Evolutionary conservation across 2,329 filamentous ascomycete species (phyloP).

Genomic region (Aspergillus quadricinctus): DNA sequence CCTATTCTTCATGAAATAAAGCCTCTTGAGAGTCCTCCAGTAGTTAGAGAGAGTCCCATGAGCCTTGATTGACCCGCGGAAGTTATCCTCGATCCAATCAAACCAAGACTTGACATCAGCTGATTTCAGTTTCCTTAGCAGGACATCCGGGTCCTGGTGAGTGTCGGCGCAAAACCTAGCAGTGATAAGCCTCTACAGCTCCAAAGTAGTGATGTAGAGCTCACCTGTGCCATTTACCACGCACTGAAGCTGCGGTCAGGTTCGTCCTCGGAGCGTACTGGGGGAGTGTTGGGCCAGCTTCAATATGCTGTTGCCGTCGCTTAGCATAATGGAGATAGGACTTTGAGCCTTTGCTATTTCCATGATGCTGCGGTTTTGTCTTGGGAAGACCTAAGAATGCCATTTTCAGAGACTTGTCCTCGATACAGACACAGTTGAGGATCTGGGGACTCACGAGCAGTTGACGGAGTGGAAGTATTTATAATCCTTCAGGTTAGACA

Average conservation of each 20-base stretch:
- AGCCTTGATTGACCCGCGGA: conserved; percentile 11
- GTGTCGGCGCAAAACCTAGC: conserved; percentile 12
- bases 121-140: conserved; percentile 9
- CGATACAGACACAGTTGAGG: too few relatives aligned
- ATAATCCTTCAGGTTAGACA: too few relatives aligned
- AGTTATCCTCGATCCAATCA: conserved; percentile 16
- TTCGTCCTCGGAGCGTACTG: conserved; percentile 11
- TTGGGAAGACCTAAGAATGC: conserved; percentile 10
- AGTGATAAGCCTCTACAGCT: not conserved
- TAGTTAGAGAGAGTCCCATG: conserved; percentile 12
- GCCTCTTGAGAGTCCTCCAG: conserved; percentile 15
- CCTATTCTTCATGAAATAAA: conserved; percentile 13
- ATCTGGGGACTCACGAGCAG: too few relatives aligned
- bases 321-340: conserved; percentile 12
- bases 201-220: not conserved
- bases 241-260: conserved; percentile 10
- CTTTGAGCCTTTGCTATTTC: conserved; percentile 4
- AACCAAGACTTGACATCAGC: conserved; percentile 15
- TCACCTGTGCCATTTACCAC: conserved; percentile 13
- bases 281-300: conserved; percentile 10
- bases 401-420: not conserved
- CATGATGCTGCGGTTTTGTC: conserved; percentile 4
- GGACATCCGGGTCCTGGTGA: conserved; percentile 5
- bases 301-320: conserved; percentile 8
- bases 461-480: too few relatives aligned